A percentile compares a stretch with the other conserved stretches of the same genome.
Conservation (phyloP, 176 grass and related monocot species). For the Bonia amplexicaulis region DNA sequence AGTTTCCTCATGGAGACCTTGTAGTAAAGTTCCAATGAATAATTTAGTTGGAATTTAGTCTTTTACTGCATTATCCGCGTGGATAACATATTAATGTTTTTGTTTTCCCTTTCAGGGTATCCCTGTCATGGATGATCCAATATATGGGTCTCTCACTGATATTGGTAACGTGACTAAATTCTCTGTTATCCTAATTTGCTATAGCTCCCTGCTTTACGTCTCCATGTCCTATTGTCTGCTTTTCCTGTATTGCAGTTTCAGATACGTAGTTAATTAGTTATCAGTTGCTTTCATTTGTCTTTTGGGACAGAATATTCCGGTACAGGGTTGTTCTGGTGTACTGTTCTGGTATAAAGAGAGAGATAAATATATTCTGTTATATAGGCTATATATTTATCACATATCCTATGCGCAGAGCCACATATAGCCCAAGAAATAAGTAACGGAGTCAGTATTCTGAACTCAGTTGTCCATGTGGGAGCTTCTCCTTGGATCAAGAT, state of each 20-base stretch:
- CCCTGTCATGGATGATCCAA: slow-evolving; percentile 55
- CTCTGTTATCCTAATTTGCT: neutral
- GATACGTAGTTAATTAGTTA: slow-evolving; percentile 8
- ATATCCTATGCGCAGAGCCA: neutral
- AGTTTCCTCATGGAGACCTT: neutral
- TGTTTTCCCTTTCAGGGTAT: slow-evolving; percentile 44
- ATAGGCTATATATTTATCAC: neutral
- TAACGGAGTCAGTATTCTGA: neutral
- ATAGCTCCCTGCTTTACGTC: neutral
- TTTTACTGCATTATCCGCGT: slow-evolving; percentile 5
- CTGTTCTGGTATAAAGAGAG: neutral
- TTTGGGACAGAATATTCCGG: neutral
- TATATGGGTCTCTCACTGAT: slow-evolving; percentile 74
- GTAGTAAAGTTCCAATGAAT: neutral
- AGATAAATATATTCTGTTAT: neutral
- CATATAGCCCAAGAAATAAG: neutral
- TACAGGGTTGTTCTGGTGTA: neutral
- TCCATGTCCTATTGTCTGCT: neutral
- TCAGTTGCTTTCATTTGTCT: neutral
- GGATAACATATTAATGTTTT: slow-evolving; percentile 20
- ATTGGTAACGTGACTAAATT: slow-evolving; percentile 46
- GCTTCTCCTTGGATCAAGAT: neutral
- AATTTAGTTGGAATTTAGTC: neutral
- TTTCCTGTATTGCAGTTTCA: slow-evolving; percentile 7
- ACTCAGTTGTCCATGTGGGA: neutral